Conservation (phyloP, 2,329 filamentous ascomycete genomes). For the Tolypocladium ovalisporum region DNA sequence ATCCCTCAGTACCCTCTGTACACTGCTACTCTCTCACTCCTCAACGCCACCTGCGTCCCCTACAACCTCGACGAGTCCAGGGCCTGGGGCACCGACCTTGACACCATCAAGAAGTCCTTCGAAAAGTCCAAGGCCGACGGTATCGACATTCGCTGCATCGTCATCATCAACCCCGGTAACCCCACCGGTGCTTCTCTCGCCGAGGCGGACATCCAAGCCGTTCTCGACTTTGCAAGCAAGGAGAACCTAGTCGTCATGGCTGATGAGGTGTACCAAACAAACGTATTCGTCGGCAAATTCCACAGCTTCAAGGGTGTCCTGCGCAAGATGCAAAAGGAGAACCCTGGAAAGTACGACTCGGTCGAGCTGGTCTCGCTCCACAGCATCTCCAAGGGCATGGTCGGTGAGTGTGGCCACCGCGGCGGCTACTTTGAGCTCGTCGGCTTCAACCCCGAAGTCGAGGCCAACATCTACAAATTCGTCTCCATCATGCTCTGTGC, state of each 20-base stretch:
- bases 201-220: constrained; percentile 65
- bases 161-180: constrained; percentile 97
- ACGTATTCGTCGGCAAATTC: constrained; percentile 91
- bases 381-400: constrained; percentile 95
- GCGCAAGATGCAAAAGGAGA: constrained; percentile 65
- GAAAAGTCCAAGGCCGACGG: constrained; percentile 65
- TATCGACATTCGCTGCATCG: constrained; percentile 81
- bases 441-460: constrained; percentile 75
- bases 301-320: constrained; percentile 90
- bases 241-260: constrained; percentile 84
- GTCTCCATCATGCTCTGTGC: constrained; percentile 95
- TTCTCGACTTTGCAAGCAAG: constrained; percentile 78
- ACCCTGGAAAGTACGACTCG: constrained; percentile 65
- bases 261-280: constrained; percentile 98
- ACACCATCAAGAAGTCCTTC: constrained; percentile 64
- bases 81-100: constrained; percentile 79
- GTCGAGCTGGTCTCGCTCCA: constrained; percentile 89
- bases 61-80: constrained; percentile 86
- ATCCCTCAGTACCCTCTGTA: constrained; percentile 98
- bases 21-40: constrained; percentile 78
- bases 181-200: constrained; percentile 83
- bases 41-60: constrained; percentile 79
- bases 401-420: constrained; percentile 94
- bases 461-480: constrained; percentile 96
- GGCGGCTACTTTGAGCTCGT: constrained; percentile 96